A percentile compares a stretch with the other conserved stretches of the same genome.
Conservation (phyloP, 2,329 filamentous ascomycete genomes). For the Chaetomium sp. region DNA sequence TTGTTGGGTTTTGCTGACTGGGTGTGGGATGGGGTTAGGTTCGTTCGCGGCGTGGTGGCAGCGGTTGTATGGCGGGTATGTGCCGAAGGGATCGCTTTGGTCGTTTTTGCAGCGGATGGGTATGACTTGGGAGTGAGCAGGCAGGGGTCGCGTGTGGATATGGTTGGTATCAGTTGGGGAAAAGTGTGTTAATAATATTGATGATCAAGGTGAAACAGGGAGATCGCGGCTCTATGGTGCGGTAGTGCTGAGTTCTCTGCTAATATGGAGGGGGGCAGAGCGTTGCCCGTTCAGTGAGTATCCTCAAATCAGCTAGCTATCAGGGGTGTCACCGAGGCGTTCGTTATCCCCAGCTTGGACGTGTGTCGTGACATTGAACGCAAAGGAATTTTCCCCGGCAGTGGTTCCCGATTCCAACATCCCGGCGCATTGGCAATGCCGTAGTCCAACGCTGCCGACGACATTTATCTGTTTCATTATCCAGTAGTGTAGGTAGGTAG, state of each 20-base stretch:
- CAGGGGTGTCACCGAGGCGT: not conserved
- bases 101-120: conserved; percentile 47
- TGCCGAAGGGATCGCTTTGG: conserved; percentile 46
- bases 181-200: too few species aligned
- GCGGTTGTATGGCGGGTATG: conserved; percentile 42
- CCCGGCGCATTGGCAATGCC: too few species aligned
- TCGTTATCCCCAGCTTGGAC: not conserved
- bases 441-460: too few species aligned
- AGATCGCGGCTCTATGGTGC: not conserved
- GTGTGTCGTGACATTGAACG: not conserved
- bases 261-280: too few species aligned
- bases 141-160: too few species aligned
- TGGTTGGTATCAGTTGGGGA: too few species aligned
- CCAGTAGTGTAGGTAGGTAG: too few species aligned
- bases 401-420: too few species aligned
- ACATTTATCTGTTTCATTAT: too few species aligned
- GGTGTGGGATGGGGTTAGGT: conserved; percentile 18
- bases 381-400: not conserved
- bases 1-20: not conserved
- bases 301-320: too few species aligned
- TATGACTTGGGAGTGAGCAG: conserved; percentile 38
- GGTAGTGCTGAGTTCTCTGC: not conserved
- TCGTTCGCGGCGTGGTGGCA: conserved; percentile 47
- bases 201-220: too few species aligned
- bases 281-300: too few species aligned